Conservation (phyloP, 805 yeast genomes). For the Spathaspora arborariae region DNA sequence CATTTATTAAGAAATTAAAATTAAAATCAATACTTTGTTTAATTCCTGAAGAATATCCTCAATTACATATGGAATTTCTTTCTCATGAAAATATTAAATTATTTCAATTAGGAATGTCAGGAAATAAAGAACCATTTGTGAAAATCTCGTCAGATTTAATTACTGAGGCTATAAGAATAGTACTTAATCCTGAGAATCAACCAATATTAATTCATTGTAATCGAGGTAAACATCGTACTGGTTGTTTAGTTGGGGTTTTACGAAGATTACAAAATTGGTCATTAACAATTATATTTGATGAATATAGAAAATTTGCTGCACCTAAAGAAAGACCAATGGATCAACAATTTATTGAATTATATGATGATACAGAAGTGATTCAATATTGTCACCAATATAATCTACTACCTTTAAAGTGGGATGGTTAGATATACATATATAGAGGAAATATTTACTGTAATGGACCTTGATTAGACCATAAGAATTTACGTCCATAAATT, state of each 20-base stretch:
- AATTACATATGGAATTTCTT: slow-evolving; percentile 64
- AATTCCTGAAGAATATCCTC: slow-evolving; percentile 90
- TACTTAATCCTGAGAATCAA: slow-evolving; percentile 80
- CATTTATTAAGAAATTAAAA: slow-evolving; percentile 56
- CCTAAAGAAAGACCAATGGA: slow-evolving; percentile 96
- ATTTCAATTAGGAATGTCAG: slow-evolving; percentile 89
- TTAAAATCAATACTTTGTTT: slow-evolving; percentile 77
- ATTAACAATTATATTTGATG: slow-evolving; percentile 89
- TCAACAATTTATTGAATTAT: slow-evolving; percentile 91
- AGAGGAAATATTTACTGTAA: slow-evolving; percentile 2
- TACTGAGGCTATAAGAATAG: slow-evolving; percentile 76
- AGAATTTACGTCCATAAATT: slow-evolving; percentile 49
- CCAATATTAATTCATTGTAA: slow-evolving; percentile 94
- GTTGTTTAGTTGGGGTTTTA: slow-evolving; percentile 91
- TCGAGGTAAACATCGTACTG: slow-evolving; percentile 95
- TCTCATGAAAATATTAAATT: slow-evolving; percentile 58
- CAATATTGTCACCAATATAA: slow-evolving; percentile 46
- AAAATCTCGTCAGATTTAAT: slow-evolving; percentile 63
- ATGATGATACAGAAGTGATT: slow-evolving; percentile 62
- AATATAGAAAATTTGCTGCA: slow-evolving; percentile 87
- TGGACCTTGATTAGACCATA: slow-evolving; percentile 6
- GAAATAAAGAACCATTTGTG: slow-evolving; percentile 93
- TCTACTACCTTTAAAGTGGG: slow-evolving; percentile 74
- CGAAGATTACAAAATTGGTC: slow-evolving; percentile 91
- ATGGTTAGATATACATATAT: slow-evolving; percentile 11